Base-by-base conservation (phyloP, 2,329 filamentous ascomycete species). In the Paraphoma chrysanthemicola region DNA sequence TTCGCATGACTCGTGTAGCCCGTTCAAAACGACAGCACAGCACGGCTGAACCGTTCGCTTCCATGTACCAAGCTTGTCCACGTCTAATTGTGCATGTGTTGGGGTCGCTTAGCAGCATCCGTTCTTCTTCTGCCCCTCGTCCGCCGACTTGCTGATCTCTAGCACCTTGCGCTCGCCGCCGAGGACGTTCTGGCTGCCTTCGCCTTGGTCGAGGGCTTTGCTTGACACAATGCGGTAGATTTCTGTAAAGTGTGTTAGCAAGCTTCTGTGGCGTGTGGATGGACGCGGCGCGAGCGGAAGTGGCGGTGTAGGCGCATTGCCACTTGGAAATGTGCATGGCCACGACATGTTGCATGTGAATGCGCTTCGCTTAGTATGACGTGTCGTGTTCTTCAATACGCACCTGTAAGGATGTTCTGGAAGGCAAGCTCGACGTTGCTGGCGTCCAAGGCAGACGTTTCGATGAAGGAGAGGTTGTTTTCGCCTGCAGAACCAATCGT, bases 361-460 rank as follows among this genome's bases (percentile, higher is more conserved):
- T 33, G 43, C 23, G 30, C 8, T 33, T 29, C 33, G 30, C 47
- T 44, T 39, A 31, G 31, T 47, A 14, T 36, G 33, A 45, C 38
- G 44, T 17, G 29, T 49, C 28, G 1, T 18, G 6, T 36, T 5
- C 44, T 12, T n/a, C 18, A n/a, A 23, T 38, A 33, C 86, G 61
- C 86, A 97, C 94, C 94, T 76, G 95, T 99, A 77, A 99, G 85
- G 77, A 99, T 99, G 82, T 98, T 98, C 83, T 99, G 94, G 87
- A 99, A 98, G 59, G 95, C 95, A 75, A 98, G 88, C 83, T 99
- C 95, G 67, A 99, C 95, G 77, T 99, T 99, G 87, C 93, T 98
- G 71, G 95, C 95, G 77, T 99, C 95, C 72, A 99, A 89, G 64
- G 95, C 95, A 60, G 96, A 99, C 42, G 95, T 99, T 85, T 99